These are phyloP conservation scores for Lomentospora prolificans DNA, from an alignment of 2,329 filamentous ascomycete genomes.

Conservation along the genomic window DNA sequence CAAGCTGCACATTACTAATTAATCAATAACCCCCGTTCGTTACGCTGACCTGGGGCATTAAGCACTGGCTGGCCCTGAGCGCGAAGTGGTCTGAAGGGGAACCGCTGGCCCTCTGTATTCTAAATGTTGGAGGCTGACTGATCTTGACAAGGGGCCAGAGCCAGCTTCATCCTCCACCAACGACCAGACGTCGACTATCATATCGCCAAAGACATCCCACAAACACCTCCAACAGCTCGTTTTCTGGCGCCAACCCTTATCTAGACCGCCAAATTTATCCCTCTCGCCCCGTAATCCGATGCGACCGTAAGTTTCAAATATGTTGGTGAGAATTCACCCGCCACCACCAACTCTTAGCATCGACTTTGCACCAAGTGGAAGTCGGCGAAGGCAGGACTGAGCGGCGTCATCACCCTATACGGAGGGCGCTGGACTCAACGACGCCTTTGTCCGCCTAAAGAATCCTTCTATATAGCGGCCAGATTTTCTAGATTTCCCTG, in stretches of 20 bases:
- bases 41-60: too few species aligned
- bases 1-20: too few species aligned
- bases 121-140: too few species aligned
- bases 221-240: not conserved
- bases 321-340: constrained; percentile 8
- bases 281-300: not conserved
- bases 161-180: too few species aligned
- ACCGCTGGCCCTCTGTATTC: too few species aligned
- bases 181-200: too few species aligned
- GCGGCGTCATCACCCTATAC: not conserved
- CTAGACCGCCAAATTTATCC: not conserved
- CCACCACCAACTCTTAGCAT: constrained; percentile 3
- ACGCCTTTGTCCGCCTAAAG: not conserved
- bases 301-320: constrained; percentile 5
- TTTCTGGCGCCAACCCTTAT: not conserved
- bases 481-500: constrained; percentile 7
- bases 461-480: not conserved
- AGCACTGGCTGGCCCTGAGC: too few species aligned
- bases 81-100: too few species aligned
- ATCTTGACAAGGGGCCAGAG: too few species aligned
- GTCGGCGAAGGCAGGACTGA: constrained; percentile 3
- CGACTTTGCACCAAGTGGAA: constrained; percentile 6
- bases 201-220: too few species aligned
- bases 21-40: too few species aligned
- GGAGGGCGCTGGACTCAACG: not conserved